Evolutionary conservation across 805 yeast genomes (phyloP).

Genomic region (Lachancea kluyveri): DNA sequence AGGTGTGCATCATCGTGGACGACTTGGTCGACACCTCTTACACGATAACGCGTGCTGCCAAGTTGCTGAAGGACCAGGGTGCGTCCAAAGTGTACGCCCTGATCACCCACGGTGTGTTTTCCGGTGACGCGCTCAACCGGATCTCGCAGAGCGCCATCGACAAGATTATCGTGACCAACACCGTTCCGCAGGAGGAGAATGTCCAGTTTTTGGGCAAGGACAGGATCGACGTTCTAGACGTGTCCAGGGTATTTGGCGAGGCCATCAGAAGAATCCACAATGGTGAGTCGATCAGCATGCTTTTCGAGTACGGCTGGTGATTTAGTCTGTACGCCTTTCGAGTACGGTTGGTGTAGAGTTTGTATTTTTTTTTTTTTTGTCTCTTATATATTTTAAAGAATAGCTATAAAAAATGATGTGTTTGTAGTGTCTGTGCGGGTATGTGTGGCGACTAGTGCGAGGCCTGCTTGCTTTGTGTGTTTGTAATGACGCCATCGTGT

Average conservation of each 20-base stretch:
- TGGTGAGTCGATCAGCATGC: conserved; percentile 92
- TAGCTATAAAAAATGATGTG: too few relatives aligned
- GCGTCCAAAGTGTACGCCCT: conserved; percentile 81
- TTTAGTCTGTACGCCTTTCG: conserved; percentile 79
- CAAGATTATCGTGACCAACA: conserved; percentile 80
- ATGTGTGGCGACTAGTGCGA: too few relatives aligned
- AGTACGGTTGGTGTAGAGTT: conserved; percentile 53
- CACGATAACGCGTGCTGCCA: conserved; percentile 90
- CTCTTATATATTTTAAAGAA: background rate
- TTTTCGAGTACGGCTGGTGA: conserved; percentile 71
- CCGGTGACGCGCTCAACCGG: conserved; percentile 82
- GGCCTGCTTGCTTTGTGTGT: too few relatives aligned
- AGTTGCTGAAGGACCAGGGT: conserved; percentile 86
- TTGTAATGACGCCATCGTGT: too few relatives aligned
- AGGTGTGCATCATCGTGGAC: conserved; percentile 85
- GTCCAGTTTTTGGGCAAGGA: conserved; percentile 42
- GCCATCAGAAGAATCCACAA: conserved; percentile 94
- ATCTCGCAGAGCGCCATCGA: conserved; percentile 67
- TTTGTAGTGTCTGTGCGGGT: too few relatives aligned
- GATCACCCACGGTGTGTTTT: conserved; percentile 87
- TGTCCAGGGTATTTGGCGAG: conserved; percentile 84
- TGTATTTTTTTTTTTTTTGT: conserved; percentile 1
- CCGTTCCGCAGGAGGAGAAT: conserved; percentile 77
- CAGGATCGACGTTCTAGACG: conserved; percentile 76
- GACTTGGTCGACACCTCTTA: conserved; percentile 91